Percentiles rank a stretch among this genome's conserved stretches.
Conservation (phyloP, 2,329 filamentous ascomycete genomes). For the Penicillium sp. region DNA sequence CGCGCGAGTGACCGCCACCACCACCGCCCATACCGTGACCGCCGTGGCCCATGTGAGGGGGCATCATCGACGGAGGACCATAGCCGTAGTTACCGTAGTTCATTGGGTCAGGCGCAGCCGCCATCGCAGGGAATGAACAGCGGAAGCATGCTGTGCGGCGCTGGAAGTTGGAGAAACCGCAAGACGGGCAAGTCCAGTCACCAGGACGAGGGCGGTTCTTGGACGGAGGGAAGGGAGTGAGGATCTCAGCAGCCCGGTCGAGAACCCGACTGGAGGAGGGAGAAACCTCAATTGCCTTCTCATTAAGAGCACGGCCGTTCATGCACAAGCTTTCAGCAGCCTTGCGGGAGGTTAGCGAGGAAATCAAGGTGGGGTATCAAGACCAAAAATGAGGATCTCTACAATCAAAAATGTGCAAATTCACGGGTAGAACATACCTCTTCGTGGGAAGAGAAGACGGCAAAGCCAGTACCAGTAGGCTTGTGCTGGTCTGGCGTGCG, state of each 20-base stretch:
- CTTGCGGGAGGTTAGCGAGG: constrained; percentile 39
- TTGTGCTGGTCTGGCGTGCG: constrained; percentile 98
- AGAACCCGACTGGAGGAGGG: constrained; percentile 96
- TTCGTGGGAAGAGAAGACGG: constrained; percentile 97
- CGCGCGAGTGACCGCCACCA: constrained; percentile 52
- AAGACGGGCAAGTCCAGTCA: constrained; percentile 98
- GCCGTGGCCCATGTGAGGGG: constrained; percentile 69
- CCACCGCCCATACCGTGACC: constrained; percentile 50
- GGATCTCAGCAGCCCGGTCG: constrained; percentile 90
- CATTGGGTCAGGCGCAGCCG: constrained; percentile 73
- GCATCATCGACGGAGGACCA: constrained; percentile 76
- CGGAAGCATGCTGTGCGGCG: constrained; percentile 97
- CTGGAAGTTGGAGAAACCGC: constrained; percentile 99
- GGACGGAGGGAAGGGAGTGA: constrained; percentile 95
- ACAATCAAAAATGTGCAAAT: background rate
- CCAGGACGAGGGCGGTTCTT: constrained; percentile 97
- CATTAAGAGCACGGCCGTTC: constrained; percentile 96
- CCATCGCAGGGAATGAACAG: constrained; percentile 96
- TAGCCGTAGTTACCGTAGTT: constrained; percentile 63
- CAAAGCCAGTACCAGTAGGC: constrained; percentile 97
- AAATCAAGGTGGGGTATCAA: background rate
- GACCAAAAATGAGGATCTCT: constrained; percentile 4
- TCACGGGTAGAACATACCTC: constrained; percentile 66
- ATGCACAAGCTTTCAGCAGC: constrained; percentile 97
- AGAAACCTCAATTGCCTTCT: constrained; percentile 98